Evolutionary conservation across 306 rosid species (phyloP), one percentile per base, ranked within the genome.

Genomic region (Acacia melanoxylon): DNA sequence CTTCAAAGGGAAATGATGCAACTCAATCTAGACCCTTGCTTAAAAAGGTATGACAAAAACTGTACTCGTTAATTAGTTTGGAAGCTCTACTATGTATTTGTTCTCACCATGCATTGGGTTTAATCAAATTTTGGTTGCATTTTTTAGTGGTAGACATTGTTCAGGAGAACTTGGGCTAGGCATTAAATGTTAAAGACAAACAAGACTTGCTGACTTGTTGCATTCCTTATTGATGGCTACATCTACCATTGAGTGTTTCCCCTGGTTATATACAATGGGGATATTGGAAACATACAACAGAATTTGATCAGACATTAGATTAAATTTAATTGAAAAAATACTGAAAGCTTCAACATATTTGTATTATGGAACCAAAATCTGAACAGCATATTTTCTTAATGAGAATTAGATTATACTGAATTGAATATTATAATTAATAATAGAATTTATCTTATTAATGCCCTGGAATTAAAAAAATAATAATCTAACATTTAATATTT

Each of bases 11-110:
- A 75, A 87, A 79, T 81, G 78, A 81, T 78, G 78, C 71, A 62
- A 77, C 87, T 74, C 84, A 74, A 81, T 82, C 46, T 35, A 87
- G 66, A 83, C 80, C 94, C 62, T 80, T 69, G 4, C 82, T 89
- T 79, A 90, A 91, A 82, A 93, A 93, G 97, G 99, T 91, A 81
- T 89, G 86, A 79, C 77, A 76, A 75, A 62, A 48, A 66, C 84
- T 58, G 40, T 62, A 29, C 72, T 44, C 54, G 68, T 70, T 56
- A 68, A 24, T 4, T 42, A 74, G 33, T 75, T 74, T 77, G 75
- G 76, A 45, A 75, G 10, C 42, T 17, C 83, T 40, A 37, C 69
- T 40, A 16, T 25, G 9, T 20, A 67, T 56, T 37, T 45, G 61
- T 65, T 66, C 70, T 49, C 61, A 14, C 20, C 17, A 37, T 56